Evolutionary conservation across 1,284 basidiomycete species (phyloP).

Genomic region (Limonomyces culmigenus): DNA sequence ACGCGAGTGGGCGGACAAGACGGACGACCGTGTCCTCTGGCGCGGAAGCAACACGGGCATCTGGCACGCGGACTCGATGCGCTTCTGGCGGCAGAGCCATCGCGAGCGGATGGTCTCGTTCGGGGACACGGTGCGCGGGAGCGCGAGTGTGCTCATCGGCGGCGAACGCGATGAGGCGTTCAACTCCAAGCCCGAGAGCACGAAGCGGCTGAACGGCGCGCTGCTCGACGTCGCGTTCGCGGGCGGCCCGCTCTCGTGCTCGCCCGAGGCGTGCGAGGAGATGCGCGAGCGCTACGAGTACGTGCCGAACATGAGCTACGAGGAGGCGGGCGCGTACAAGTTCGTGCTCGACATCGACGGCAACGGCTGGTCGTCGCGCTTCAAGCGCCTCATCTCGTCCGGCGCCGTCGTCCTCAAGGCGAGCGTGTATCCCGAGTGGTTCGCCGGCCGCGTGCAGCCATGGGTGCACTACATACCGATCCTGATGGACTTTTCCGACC

Average conservation of each 20-base stretch:
- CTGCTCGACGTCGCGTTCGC: conserved; percentile 44
- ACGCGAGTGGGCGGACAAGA: not conserved
- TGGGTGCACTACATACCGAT: conserved; percentile 51
- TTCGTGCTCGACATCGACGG: conserved; percentile 55
- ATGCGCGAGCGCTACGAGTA: conserved; percentile 30
- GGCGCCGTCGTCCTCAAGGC: conserved; percentile 47
- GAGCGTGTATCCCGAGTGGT: conserved; percentile 54
- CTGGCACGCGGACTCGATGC: conserved; percentile 19
- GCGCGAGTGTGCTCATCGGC: conserved; percentile 12
- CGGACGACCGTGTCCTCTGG: conserved; percentile 40
- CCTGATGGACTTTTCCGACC: conserved; percentile 32
- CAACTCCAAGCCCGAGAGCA: conserved; percentile 13
- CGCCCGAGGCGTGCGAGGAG: conserved; percentile 21
- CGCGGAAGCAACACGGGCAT: conserved; percentile 54
- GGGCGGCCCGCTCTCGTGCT: conserved; percentile 27
- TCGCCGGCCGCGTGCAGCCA: conserved; percentile 23
- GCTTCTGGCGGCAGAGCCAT: conserved; percentile 34
- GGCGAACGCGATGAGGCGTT: not conserved
- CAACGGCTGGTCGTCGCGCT: conserved; percentile 55
- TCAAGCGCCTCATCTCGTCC: conserved; percentile 45
- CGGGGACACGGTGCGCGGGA: not conserved
- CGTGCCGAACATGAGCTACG: conserved; percentile 21
- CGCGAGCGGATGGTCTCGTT: conserved; percentile 9
- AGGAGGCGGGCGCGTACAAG: conserved; percentile 39
- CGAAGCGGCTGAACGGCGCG: conserved; percentile 22